Conservation (phyloP, 495 filamentous ascomycete genomes). For the Penicillium lagena region DNA sequence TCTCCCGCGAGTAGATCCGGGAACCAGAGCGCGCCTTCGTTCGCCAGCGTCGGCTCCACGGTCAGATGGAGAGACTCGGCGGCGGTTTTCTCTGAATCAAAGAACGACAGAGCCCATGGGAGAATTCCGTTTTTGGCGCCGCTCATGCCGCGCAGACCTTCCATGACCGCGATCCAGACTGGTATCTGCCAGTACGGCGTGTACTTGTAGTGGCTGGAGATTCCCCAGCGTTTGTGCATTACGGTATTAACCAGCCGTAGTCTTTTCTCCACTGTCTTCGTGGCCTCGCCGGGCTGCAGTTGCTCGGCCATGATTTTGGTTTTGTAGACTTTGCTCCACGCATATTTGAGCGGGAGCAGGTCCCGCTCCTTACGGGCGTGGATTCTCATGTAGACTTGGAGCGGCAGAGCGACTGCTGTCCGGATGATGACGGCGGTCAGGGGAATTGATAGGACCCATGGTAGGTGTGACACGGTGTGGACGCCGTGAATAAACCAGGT, state of each 20-base stretch:
- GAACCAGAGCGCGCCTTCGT: constrained; percentile 79
- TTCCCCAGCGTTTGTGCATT: constrained; percentile 37
- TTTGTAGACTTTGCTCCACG: constrained; percentile 36
- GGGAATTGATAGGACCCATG: constrained; percentile 69
- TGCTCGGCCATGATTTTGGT: background rate
- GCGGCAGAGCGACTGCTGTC: constrained; percentile 49
- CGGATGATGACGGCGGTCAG: constrained; percentile 60
- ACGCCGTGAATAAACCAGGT: constrained; percentile 52
- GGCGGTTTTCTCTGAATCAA: constrained; percentile 1
- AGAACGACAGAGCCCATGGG: constrained; percentile 26
- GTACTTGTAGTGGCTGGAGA: constrained; percentile 44
- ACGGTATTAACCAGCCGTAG: background rate
- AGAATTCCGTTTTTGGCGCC: constrained; percentile 50
- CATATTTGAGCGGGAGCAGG: constrained; percentile 44
- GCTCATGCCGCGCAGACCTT: constrained; percentile 59
- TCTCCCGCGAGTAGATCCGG: constrained; percentile 67
- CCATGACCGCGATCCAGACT: constrained; percentile 62
- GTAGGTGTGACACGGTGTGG: constrained; percentile 51
- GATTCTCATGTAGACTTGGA: constrained; percentile 46
- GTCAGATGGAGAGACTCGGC: constrained; percentile 12
- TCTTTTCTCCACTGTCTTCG: constrained; percentile 3
- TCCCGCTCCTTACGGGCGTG: constrained; percentile 32
- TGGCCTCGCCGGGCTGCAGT: constrained; percentile 2
- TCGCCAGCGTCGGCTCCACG: constrained; percentile 50
- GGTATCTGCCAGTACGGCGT: constrained; percentile 49